Percentiles rank a stretch among this genome's conserved stretches.
Conservation (phyloP, 2,329 filamentous ascomycete species). For the Aspergillaceae sp. region DNA sequence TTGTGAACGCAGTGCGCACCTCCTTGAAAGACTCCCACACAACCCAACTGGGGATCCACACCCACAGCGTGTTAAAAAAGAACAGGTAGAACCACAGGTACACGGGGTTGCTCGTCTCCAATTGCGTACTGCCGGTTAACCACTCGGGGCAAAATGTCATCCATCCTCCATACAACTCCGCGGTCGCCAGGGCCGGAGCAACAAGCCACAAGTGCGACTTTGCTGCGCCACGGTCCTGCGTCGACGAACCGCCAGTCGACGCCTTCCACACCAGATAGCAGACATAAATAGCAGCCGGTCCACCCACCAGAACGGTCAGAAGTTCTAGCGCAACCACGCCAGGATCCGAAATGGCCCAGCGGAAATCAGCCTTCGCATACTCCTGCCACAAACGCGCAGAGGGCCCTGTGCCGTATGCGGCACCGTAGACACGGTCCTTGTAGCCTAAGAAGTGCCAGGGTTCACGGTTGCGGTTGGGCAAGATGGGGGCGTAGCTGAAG, state of each 20-base stretch:
- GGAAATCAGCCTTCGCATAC: slow-evolving; percentile 55
- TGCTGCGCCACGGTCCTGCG: slow-evolving; percentile 14
- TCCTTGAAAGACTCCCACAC: slow-evolving; percentile 44
- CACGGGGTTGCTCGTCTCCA: slow-evolving; percentile 53
- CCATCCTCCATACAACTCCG: slow-evolving; percentile 54
- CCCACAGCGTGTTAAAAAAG: slow-evolving; percentile 59
- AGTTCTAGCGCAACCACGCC: slow-evolving; percentile 53
- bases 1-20: slow-evolving; percentile 30
- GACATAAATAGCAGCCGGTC: slow-evolving; percentile 50
- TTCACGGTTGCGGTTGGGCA: slow-evolving; percentile 22
- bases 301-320: slow-evolving; percentile 52
- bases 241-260: slow-evolving; percentile 10
- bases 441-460: slow-evolving; percentile 45
- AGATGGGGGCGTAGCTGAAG: slow-evolving; percentile 53
- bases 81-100: slow-evolving; percentile 56
- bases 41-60: slow-evolving; percentile 51
- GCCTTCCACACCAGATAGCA: slow-evolving; percentile 43
- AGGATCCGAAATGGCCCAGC: slow-evolving; percentile 53
- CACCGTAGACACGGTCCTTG: slow-evolving; percentile 50
- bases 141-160: slow-evolving; percentile 61
- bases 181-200: slow-evolving; percentile 52
- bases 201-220: slow-evolving; percentile 45
- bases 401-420: slow-evolving; percentile 47
- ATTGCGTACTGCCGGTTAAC: slow-evolving; percentile 49
- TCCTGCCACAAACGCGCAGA: slow-evolving; percentile 55